These are phyloP conservation scores for Spathaspora girioi DNA, from an alignment of 805 yeast species.

Conservation along the genomic window DNA sequence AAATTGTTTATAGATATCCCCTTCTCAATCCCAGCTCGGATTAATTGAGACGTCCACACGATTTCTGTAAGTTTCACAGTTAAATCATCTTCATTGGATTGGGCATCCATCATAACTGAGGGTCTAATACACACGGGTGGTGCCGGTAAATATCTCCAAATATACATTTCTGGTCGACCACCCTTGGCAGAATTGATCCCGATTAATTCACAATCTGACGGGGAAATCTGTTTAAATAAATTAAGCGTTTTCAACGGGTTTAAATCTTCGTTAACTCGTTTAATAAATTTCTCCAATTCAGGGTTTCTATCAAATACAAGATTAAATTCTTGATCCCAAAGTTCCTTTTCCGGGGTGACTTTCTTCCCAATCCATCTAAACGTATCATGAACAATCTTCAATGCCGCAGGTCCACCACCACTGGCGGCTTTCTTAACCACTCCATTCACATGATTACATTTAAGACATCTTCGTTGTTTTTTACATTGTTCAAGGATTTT, in stretches of 20 bases:
- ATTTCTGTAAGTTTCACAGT: constrained; percentile 95
- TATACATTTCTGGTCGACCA: constrained; percentile 93
- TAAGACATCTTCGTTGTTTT: constrained; percentile 86
- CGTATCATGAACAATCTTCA: constrained; percentile 92
- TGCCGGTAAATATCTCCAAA: constrained; percentile 97
- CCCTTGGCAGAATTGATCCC: constrained; percentile 86
- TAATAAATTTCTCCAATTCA: constrained; percentile 82
- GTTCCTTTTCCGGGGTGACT: constrained; percentile 73
- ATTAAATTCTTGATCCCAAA: constrained; percentile 85
- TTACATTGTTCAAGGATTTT: constrained; percentile 87
- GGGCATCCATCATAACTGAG: constrained; percentile 87
- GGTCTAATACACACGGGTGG: constrained; percentile 99
- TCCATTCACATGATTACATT: constrained; percentile 89
- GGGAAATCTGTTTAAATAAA: constrained; percentile 78
- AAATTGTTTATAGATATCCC: constrained; percentile 89
- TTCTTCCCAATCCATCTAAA: constrained; percentile 95
- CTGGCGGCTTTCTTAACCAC: constrained; percentile 95
- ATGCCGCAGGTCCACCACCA: constrained; percentile 88
- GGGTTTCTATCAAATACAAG: constrained; percentile 73
- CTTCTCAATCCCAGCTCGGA: constrained; percentile 90
- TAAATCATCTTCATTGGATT: constrained; percentile 94
- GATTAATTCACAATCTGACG: constrained; percentile 86
- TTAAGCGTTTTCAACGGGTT: constrained; percentile 88
- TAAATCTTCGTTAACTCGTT: constrained; percentile 86
- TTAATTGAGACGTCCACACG: constrained; percentile 93